phyloP scores from a whole-genome alignment of 306 rosid species.

The Bauhinia variegata region DNA sequence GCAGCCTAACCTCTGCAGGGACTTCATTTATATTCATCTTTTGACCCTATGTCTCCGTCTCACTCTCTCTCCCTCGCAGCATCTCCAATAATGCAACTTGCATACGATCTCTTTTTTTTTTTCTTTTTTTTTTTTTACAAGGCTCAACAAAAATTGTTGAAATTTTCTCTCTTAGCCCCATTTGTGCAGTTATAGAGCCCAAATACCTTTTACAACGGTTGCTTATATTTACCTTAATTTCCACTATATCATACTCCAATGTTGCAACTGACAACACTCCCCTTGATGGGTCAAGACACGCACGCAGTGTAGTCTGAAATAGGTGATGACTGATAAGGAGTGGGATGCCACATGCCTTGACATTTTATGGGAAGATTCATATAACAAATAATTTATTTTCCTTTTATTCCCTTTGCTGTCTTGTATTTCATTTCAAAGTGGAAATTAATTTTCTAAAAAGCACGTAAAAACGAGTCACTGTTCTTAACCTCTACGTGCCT shows the following conservation, averaged over 20 bases:
- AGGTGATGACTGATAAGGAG: not conserved
- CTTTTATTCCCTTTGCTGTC: constrained; percentile 25
- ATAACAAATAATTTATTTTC: constrained; percentile 10
- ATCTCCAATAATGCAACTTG: no score
- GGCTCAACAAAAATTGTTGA: no score
- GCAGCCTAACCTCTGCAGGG: constrained; percentile 25
- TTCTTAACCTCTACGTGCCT: constrained; percentile 51
- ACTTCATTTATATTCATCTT: constrained; percentile 16
- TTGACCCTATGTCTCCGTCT: constrained; percentile 20
- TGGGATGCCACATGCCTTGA: constrained; percentile 47
- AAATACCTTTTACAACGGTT: no score
- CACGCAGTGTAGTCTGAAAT: constrained; percentile 32
- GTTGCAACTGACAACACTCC: no score
- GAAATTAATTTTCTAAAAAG: no score
- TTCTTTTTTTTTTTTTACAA: no score
- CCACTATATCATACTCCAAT: no score
- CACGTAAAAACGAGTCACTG: not conserved
- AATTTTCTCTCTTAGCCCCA: no score
- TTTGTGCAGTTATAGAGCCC: no score
- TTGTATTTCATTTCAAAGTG: not conserved
- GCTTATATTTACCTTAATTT: no score
- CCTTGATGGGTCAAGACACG: no score
- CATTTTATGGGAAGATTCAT: constrained; percentile 46
- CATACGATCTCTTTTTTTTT: no score
- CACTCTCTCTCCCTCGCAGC: constrained; percentile 8